phyloP scores from a whole-genome alignment of 2,329 filamentous ascomycete genomes.

The Phyllosticta citrichinensis region DNA sequence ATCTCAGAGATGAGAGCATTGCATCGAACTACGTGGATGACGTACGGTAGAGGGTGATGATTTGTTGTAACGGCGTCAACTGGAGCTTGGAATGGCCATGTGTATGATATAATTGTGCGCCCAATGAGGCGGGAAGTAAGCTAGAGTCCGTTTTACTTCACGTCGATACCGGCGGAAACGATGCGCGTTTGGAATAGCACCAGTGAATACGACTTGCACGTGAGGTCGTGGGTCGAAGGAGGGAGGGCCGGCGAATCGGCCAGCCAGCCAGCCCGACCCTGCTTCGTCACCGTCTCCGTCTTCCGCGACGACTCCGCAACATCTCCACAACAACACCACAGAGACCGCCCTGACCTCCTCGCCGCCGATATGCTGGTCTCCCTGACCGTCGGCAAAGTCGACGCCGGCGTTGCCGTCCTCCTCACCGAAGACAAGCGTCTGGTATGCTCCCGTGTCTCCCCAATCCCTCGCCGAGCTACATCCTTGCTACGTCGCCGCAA shows the following conservation, averaged over 20 bases:
- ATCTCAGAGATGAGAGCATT: not conserved
- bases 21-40: not conserved
- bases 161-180: not conserved
- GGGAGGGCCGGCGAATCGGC: not conserved
- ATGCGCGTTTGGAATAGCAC: not conserved
- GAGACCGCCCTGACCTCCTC: not conserved
- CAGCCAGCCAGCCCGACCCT: not conserved
- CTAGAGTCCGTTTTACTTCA: not conserved
- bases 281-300: conserved; percentile 2
- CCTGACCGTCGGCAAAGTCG: conserved; percentile 96
- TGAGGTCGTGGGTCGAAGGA: not conserved
- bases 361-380: conserved; percentile 71
- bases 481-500: conserved; percentile 8
- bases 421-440: conserved; percentile 94
- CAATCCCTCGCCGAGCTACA: conserved; percentile 14
- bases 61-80: conserved; percentile 4
- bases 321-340: conserved; percentile 4
- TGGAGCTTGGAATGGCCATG: conserved; percentile 5
- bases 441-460: conserved; percentile 45
- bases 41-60: not conserved
- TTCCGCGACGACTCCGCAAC: not conserved
- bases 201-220: not conserved
- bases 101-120: conserved; percentile 10
- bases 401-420: conserved; percentile 94
- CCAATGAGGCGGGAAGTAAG: not conserved